Base-by-base conservation (phyloP, 352 stramenopile species). In the Pythium sukuiense region DNA sequence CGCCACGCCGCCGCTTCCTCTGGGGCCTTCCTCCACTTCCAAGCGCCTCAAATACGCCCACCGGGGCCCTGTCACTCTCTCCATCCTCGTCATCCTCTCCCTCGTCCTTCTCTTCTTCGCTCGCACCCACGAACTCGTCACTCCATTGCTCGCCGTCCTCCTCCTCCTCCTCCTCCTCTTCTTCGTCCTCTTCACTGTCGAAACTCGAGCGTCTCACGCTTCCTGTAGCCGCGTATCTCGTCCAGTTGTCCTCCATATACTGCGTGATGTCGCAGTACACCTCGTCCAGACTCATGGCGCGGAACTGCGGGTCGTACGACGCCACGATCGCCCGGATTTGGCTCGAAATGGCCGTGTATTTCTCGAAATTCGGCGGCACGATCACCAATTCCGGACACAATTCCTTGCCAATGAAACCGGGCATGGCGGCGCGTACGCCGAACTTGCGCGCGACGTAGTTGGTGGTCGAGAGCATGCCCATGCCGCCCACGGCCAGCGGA, bases 381-480 rank as follows among this genome's bases (percentile, higher is more conserved):
- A 98, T 97, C n/a, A 97, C 83, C 2, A 99, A 78, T 37, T 97
- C 73, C 5, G 95, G 82, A 69, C 97, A 98, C 16, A 99, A 79
- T 65, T 97, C 93, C 63, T 97, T 94, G 35, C 88, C 97, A 48
- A 99, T 98, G 67, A 98, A 99, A 12, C 96, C 96, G 0, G 96
- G 95, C 97, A 99, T 99, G 8, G 96, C 97, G 32, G 89, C 90
- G 12, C 97, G 85, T 14, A 99, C 96, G 33, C 97, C 97, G 71
- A 95, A 98, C 67, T 96, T 85, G 35, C 97, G 80, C 14, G 97
- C 97, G 5, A 85, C 79, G 76, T 99, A 99, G 74, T 99, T 99
- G 61, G 92, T 92, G 6, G 97, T 99, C 16, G 77, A 89, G 68
- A 99, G 98, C 95, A 99, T 99, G 49, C 75, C 81, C 32, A 90